Conservation (phyloP, 345 rosid species). For the Lagerstroemia speciosa region DNA sequence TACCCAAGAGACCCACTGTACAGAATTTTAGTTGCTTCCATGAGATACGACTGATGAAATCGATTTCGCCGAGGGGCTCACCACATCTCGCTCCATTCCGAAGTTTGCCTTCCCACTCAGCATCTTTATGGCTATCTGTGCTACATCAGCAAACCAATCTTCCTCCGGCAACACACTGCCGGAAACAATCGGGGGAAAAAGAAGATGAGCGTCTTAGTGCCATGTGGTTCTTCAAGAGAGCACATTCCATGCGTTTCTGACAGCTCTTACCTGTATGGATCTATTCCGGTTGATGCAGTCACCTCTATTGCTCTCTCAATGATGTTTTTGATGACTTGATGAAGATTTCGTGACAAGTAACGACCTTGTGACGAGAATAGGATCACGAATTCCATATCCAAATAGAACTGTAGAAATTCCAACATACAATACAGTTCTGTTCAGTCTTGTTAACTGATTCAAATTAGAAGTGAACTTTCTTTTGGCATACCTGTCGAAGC, state of each 20-base stretch:
- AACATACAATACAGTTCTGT: not conserved
- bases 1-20: slow-evolving; percentile 3
- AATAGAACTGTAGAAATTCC: slow-evolving; percentile 83
- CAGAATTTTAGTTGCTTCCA: slow-evolving; percentile 25
- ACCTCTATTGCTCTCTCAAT: slow-evolving; percentile 83
- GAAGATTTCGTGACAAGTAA: slow-evolving; percentile 69
- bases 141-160: slow-evolving; percentile 90
- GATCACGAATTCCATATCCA: slow-evolving; percentile 91
- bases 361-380: slow-evolving; percentile 85
- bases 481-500: slow-evolving; percentile 56
- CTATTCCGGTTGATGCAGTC: slow-evolving; percentile 55
- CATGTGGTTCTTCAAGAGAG: not conserved
- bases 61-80: slow-evolving; percentile 43
- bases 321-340: slow-evolving; percentile 77
- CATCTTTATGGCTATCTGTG: slow-evolving; percentile 80
- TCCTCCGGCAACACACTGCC: slow-evolving; percentile 73
- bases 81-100: slow-evolving; percentile 38
- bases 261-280: slow-evolving; percentile 52
- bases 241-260: not conserved
- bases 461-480: not conserved
- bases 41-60: slow-evolving; percentile 27
- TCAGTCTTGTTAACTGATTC: not conserved
- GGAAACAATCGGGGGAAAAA: not conserved
- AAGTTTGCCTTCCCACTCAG: slow-evolving; percentile 53
- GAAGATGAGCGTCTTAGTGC: not conserved